Conservation (phyloP, 352 stramenopile genomes). For the Pythium brassicae region DNA sequence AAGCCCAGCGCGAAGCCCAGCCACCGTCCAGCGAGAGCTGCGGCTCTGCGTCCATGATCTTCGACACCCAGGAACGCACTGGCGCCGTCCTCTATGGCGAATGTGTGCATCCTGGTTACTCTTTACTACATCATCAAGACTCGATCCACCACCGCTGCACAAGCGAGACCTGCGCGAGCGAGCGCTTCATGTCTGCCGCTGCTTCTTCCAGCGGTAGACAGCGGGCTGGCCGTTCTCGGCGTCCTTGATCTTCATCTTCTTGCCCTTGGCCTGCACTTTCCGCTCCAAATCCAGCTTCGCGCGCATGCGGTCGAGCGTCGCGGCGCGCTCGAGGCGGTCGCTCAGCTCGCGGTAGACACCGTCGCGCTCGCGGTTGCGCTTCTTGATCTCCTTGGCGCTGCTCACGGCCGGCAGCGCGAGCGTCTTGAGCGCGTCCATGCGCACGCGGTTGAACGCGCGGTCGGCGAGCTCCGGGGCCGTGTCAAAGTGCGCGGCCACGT, state of each 20-base stretch:
- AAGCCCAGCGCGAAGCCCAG: background rate
- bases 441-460: slow-evolving; percentile 70
- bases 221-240: slow-evolving; percentile 63
- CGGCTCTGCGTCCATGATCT: background rate
- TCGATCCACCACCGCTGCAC: background rate
- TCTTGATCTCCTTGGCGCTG: slow-evolving; percentile 40
- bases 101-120: background rate
- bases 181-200: slow-evolving; percentile 73
- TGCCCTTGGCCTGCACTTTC: slow-evolving; percentile 83
- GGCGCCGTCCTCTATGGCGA: background rate
- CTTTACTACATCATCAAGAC: background rate
- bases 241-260: slow-evolving; percentile 73
- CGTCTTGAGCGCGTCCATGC: slow-evolving; percentile 53
- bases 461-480: slow-evolving; percentile 70
- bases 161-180: too few species aligned
- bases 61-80: background rate
- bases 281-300: slow-evolving; percentile 76
- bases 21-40: background rate
- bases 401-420: slow-evolving; percentile 23
- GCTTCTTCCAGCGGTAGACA: slow-evolving; percentile 87
- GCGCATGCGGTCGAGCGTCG: slow-evolving; percentile 69
- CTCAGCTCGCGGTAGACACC: slow-evolving; percentile 62
- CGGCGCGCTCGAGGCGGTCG: slow-evolving; percentile 58
- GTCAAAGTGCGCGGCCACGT: slow-evolving; percentile 91
- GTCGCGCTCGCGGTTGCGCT: slow-evolving; percentile 58